Base-by-base conservation (phyloP, 257 asterid genomes). In the Ilex aquifolium region DNA sequence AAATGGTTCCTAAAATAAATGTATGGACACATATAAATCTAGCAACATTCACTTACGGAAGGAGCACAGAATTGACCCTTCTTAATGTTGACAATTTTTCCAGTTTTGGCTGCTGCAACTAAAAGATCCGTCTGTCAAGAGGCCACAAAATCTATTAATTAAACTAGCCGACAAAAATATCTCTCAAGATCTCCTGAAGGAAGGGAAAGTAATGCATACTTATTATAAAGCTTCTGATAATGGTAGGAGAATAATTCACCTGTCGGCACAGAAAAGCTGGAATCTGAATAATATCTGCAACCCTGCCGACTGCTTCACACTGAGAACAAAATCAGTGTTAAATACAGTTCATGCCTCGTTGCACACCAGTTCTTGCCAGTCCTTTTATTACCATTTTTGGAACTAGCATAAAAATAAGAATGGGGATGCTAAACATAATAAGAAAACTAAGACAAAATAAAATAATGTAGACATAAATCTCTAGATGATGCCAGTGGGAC, bases 181-280 rank as follows among this genome's bases (percentile, higher is more conserved):
- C 52, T 46, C 5, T 36, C 0, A 0, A 36, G 5, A 36, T 36
- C 1, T 36, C 5, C 42, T 36, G 42, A 36, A 4, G 42, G 5
- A 8, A 36, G 42, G 42, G 42, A 36, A 4, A 36, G 5, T 36
- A 36, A 4, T 36, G 8, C 42, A 36, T 8, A n/a, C 42, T 2
- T 21, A 21, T 21, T 21, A 21, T 21, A 21, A 21, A 21, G 1
- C 2, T 36, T 36, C 42, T 4, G 16, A 49, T 49, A 49, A 49
- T 7, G 14, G 16, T 1, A 49, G 54, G n/a, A 12, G 5, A 49
- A 49, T 39, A 57, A 61, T 67, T 59, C 62, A 90, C 99, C 95
- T 93, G 99, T 50, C 97, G 86, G 78, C 99, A 90, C 57, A 93
- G 80, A 73, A 93, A 93, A 69, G 99, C 99, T 73, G 97, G 99